Conservation (phyloP, 495 filamentous ascomycete genomes). For the Chaetomium cochliodes region DNA sequence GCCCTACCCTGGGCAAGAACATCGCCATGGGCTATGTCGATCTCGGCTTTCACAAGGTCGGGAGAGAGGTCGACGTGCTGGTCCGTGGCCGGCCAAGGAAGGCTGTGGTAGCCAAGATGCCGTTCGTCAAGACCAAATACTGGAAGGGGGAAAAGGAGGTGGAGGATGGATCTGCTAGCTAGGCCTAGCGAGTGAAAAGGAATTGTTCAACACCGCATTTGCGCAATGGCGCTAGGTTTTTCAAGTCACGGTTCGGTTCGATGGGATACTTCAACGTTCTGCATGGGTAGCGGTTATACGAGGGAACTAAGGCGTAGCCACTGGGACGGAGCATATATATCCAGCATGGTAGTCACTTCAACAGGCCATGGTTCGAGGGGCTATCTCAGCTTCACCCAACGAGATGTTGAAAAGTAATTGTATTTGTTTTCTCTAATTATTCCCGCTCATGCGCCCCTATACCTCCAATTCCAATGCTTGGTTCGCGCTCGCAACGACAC, state of each 20-base stretch:
- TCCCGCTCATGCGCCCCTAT: background rate
- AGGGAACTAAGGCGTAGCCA: background rate
- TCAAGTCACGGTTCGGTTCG: background rate
- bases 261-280: conserved; percentile 14
- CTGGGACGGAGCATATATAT: background rate
- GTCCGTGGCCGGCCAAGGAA: conserved; percentile 79
- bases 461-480: conserved; percentile 21
- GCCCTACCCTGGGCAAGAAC: conserved; percentile 79
- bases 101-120: conserved; percentile 87
- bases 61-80: conserved; percentile 76
- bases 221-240: conserved; percentile 11
- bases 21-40: conserved; percentile 96
- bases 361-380: conserved; percentile 4
- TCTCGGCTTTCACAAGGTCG: conserved; percentile 78
- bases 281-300: background rate
- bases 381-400: background rate
- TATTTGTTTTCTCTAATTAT: conserved; percentile 11
- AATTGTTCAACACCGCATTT: conserved; percentile 27
- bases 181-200: background rate
- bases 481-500: background rate
- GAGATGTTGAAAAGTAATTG: conserved; percentile 23
- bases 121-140: conserved; percentile 84
- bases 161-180: background rate
- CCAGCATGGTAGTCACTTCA: conserved; percentile 6
- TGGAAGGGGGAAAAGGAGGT: conserved; percentile 42